phyloP scores from a whole-genome alignment of 1,284 basidiomycete genomes.

The Flammula alnicola region DNA sequence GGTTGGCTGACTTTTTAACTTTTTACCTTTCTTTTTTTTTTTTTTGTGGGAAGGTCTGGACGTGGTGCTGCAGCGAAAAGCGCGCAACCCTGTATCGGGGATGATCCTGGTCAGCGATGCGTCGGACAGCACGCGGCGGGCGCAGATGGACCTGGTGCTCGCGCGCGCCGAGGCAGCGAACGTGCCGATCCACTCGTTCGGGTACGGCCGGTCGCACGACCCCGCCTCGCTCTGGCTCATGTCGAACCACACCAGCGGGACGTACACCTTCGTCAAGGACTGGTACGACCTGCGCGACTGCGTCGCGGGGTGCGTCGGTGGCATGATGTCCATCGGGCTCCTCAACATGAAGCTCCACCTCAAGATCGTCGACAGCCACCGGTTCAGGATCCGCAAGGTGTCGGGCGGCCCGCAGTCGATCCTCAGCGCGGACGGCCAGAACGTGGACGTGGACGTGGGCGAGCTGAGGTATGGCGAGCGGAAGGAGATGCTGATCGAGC shows the following conservation, averaged over 20 bases:
- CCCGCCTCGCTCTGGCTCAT: conserved; percentile 98
- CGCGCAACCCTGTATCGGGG: conserved; percentile 87
- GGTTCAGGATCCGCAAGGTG: conserved; percentile 91
- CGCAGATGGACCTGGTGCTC: conserved; percentile 98
- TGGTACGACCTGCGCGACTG: conserved; percentile 93
- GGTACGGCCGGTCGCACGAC: conserved; percentile 95
- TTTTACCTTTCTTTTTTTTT: conserved; percentile 2
- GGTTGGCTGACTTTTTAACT: too few relatives aligned
- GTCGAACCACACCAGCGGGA: conserved; percentile 95
- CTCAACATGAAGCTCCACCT: conserved; percentile 92
- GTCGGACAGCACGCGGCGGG: conserved; percentile 87
- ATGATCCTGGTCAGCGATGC: conserved; percentile 95
- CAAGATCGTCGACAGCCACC: conserved; percentile 80
- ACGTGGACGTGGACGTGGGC: conserved; percentile 94
- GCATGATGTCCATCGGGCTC: conserved; percentile 91
- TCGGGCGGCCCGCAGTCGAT: conserved; percentile 85
- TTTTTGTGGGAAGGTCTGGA: conserved; percentile 69
- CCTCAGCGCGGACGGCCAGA: conserved; percentile 84
- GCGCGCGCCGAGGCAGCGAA: conserved; percentile 95
- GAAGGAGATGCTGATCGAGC: conserved; percentile 93
- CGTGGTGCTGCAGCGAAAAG: conserved; percentile 90
- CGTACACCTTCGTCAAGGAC: conserved; percentile 97
- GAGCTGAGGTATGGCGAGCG: conserved; percentile 91
- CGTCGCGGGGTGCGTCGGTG: conserved; percentile 90
- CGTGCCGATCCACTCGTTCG: conserved; percentile 95